Conservation (phyloP, 495 filamentous ascomycete species). For the Monascus purpureus region DNA sequence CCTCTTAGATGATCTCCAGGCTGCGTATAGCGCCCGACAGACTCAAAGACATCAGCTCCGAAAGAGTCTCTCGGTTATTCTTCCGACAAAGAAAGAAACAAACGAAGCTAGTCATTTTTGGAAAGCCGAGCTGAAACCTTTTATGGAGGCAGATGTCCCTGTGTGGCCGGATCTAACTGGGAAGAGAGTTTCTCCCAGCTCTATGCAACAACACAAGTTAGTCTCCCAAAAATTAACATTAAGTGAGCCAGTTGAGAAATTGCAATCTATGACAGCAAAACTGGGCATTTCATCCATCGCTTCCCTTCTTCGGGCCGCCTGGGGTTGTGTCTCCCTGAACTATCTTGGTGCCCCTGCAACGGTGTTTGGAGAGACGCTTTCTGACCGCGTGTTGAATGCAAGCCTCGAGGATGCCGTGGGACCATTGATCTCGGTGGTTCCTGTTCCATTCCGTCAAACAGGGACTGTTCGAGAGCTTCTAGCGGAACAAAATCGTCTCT, state of each 20-base stretch:
- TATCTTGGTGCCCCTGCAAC: constrained; percentile 18
- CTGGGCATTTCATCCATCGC: constrained; percentile 19
- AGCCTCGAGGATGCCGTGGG: constrained; percentile 15
- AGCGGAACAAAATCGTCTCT: constrained; percentile 11
- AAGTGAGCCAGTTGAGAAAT: constrained; percentile 5
- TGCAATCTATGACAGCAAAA: constrained; percentile 9
- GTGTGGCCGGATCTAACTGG: constrained; percentile 20
- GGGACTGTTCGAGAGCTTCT: constrained; percentile 10
- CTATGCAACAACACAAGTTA: constrained; percentile 4
- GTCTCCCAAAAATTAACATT: constrained; percentile 6
- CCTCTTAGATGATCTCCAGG: constrained; percentile 15
- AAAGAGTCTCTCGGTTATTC: constrained; percentile 11
- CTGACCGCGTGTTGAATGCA: constrained; percentile 12
- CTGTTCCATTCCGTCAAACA: constrained; percentile 14
- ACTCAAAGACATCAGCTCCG: constrained; percentile 12
- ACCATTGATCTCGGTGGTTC: constrained; percentile 18
- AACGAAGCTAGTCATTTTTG: constrained; percentile 13
- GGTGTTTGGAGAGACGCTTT: constrained; percentile 23
- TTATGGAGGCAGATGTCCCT: constrained; percentile 9
- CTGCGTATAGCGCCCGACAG: constrained; percentile 12
- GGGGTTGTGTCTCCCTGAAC: constrained; percentile 13
- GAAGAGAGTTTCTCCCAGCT: constrained; percentile 6
- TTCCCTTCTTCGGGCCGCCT: constrained; percentile 17
- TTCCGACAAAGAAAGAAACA: constrained; percentile 5
- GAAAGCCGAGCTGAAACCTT: constrained; percentile 9